Base-by-base conservation (phyloP, 129 eudicot genomes). In the Artemisia annua region DNA sequence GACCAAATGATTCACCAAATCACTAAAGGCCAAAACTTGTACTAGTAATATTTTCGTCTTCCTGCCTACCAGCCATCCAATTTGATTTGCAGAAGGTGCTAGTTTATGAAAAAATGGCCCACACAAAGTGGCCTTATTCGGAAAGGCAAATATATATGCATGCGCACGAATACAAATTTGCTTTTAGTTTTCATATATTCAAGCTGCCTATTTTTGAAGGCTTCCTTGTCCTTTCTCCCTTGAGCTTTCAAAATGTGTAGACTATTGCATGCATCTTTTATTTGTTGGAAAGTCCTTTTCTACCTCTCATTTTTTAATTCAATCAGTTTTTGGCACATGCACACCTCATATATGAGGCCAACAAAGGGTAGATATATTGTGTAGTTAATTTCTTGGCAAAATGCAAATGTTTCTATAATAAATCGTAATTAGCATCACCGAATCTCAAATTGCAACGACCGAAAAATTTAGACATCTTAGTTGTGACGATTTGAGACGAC, bases 201-300 rank as follows among this genome's bases (percentile, higher is more conserved):
- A 55, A 57, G 80, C 80, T 51, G 48, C 55, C 61, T 67, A 24
- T 19, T 46, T 48, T 67, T 67, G 80, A 76, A 67, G 58, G 48
- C 69, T 76, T 48, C 69, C 26, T 4, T 58, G 69, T 76, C 74
- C 28, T 75, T 65, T 53, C 49, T 39, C 15, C 12, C 0, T 58
- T 44, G 26, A 6, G 48, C 16, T 18, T 48, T 72, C 24, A 73
- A 13, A 30, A 39, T 39, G 18, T 65, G n/a, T 54, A 66, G 48
- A 66, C 49, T 66, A 46, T 54, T 32, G 10, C 60, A 50, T 52
- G 43, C 72, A 43, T 52, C 48, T 74, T 43, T 50, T 73, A 7
- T 20, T 30, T 62, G n/a, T 63, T 71, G 20, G 65, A 19, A 52
- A 52, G 63, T 74, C 72, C 17, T 63, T 39, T 48, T 61, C 28